Base-by-base conservation (phyloP, 2,329 filamentous ascomycete genomes). In the Botrytis elliptica region DNA sequence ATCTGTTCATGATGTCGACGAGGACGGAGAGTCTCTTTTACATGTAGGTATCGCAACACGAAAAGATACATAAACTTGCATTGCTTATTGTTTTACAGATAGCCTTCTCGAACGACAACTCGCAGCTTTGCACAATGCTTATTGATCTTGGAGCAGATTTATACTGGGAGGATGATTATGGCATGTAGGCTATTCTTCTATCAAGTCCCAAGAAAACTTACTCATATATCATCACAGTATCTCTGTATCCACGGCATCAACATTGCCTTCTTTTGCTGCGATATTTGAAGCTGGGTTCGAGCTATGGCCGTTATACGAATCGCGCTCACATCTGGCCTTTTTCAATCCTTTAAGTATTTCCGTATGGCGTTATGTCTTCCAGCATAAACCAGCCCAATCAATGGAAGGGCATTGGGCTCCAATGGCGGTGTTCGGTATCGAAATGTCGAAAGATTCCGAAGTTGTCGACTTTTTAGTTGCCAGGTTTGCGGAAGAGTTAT, bases 1-100 rank as follows among this genome's bases (percentile, higher is more conserved):
- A 62, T 76, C 72, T 9, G 8, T 76, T 20, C 70, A 70, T 59
- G 74, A 76, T 67, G 22, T 71, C 7, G n/a, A 73, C 18, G 64
- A 66, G 14, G 0, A 12, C 0, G 75, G 70, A n/a, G 0, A 10
- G 7, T 70, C 74, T 25, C 70, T 73, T n/a, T 29, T 75, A 59
- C 75, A 75, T 62, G 70, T 76, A 60, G 59, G 49, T 40, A 25
- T 55, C 1, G 5, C 1, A 22, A 22, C 38, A 16, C 25, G 1
- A 5, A 0, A 9, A 22, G 3, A 22, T 29, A 0, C 12, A 25
- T 12, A 38, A 4, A 29, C 6, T 25, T 1, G 16, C 9, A 25
- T 29, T 52, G 25, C 46, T 68, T 8, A 42, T 42, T 29, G 10
- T 68, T 29, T 29, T 38, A 38, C 22, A 67, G 64, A 12, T 0